Evolutionary conservation across 805 yeast genomes (phyloP).

Genomic region (Saccharomycopsis malanga): DNA sequence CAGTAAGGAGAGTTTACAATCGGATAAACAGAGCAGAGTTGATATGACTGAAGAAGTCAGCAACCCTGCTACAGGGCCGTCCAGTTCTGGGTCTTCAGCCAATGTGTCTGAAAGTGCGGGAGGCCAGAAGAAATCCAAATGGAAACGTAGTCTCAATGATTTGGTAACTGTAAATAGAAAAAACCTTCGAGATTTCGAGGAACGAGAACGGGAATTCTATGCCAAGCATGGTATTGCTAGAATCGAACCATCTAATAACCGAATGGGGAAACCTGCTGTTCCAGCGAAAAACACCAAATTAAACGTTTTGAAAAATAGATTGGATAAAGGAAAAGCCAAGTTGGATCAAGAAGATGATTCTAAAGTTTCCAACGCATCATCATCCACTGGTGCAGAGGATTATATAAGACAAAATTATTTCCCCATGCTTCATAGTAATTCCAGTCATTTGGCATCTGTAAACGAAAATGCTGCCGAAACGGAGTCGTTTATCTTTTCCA

Average conservation of each 20-base stretch:
- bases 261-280: too few species aligned
- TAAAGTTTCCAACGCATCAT: neutral
- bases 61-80: too few species aligned
- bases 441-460: neutral
- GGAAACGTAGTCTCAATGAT: constrained; percentile 11
- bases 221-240: neutral
- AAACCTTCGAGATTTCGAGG: constrained; percentile 1
- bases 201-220: neutral
- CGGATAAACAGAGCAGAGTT: too few species aligned
- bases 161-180: constrained; percentile 5
- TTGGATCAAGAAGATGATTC: neutral
- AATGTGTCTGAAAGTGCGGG: neutral
- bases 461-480: neutral
- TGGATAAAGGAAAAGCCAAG: neutral
- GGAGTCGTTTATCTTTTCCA: neutral
- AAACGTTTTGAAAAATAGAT: neutral
- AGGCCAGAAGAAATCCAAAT: constrained; percentile 7
- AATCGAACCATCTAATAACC: neutral
- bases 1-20: too few species aligned
- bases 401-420: constrained; percentile 16
- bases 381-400: constrained; percentile 27
- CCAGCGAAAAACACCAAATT: neutral
- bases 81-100: neutral
- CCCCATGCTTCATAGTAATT: constrained; percentile 6
- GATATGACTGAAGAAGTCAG: too few species aligned